These are phyloP conservation scores for Fusarium sp. DNA, from an alignment of 2,329 filamentous ascomycete species.

Conservation along the genomic window DNA sequence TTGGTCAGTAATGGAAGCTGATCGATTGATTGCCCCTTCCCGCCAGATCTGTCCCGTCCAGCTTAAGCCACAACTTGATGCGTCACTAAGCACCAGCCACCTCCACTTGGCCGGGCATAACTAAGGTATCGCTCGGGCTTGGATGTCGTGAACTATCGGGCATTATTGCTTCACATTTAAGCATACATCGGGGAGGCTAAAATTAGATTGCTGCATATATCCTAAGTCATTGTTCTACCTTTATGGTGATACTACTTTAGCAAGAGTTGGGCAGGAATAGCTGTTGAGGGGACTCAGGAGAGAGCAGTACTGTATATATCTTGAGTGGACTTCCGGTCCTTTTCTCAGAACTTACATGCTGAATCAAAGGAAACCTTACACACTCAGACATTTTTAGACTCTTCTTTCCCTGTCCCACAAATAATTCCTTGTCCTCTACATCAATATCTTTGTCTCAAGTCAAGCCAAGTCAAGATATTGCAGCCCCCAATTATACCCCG, in stretches of 20 bases:
- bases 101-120: conserved; percentile 25
- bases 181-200: not conserved
- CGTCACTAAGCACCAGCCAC: conserved; percentile 39
- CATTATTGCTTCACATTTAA: not conserved
- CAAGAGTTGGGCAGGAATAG: not conserved
- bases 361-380: not conserved
- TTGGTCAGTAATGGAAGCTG: conserved; percentile 45
- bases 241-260: not conserved
- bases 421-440: not conserved
- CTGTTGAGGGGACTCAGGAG: not conserved
- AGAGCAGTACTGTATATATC: not conserved
- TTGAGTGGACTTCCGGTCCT: not conserved
- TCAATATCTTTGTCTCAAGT: not conserved
- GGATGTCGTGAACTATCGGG: not conserved
- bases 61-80: conserved; percentile 39
- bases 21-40: conserved; percentile 30
- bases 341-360: not conserved
- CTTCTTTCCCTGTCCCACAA: not conserved
- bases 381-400: accelerated
- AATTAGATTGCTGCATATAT: not conserved
- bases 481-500: conserved; percentile 28
- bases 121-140: not conserved
- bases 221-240: not conserved
- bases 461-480: not conserved
- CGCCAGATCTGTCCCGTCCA: not conserved